phyloP scores from a whole-genome alignment of 257 asterid species.

The Rehmannia glutinosa region DNA sequence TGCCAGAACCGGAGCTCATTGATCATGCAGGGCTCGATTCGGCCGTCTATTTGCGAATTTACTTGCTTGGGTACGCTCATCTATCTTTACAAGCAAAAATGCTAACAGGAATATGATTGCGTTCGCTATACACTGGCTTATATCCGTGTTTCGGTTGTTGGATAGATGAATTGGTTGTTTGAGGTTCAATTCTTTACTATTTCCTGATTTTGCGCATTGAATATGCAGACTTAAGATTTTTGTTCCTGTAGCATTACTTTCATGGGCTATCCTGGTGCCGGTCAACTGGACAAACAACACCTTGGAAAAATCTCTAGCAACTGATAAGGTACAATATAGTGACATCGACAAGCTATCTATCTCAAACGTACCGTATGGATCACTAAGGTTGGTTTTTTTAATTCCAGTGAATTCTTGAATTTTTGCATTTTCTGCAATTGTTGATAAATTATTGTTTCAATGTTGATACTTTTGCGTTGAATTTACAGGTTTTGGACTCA shows the following conservation, averaged over 20 bases:
- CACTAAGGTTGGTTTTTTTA: slow-evolving; percentile 52
- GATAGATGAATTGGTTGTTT: too few relatives aligned
- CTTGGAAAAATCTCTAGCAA: slow-evolving; percentile 43
- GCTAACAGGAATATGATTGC: background rate
- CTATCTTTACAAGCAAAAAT: background rate
- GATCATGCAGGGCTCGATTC: slow-evolving; percentile 98
- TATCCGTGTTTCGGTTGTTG: background rate
- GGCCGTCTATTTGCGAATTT: slow-evolving; percentile 81
- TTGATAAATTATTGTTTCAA: too few relatives aligned
- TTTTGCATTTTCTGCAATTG: background rate
- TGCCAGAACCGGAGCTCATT: slow-evolving; percentile 95
- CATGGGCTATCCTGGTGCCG: slow-evolving; percentile 87
- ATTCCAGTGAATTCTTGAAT: background rate
- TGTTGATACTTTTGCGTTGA: background rate
- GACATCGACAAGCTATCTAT: slow-evolving; percentile 90
- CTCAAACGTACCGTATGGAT: slow-evolving; percentile 71
- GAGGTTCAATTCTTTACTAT: background rate
- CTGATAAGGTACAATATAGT: slow-evolving; percentile 43
- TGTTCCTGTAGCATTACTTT: slow-evolving; percentile 73
- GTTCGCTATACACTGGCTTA: background rate
- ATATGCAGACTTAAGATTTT: slow-evolving; percentile 81
- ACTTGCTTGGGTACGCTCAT: slow-evolving; percentile 82
- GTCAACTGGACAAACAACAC: slow-evolving; percentile 93
- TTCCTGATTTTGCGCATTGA: slow-evolving; percentile 16
- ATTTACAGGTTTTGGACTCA: slow-evolving; percentile 92